A percentile compares a stretch with the other conserved stretches of the same genome.
phyloP scores from a whole-genome alignment of 306 rosid species.

The Boehmeria nivea region DNA sequence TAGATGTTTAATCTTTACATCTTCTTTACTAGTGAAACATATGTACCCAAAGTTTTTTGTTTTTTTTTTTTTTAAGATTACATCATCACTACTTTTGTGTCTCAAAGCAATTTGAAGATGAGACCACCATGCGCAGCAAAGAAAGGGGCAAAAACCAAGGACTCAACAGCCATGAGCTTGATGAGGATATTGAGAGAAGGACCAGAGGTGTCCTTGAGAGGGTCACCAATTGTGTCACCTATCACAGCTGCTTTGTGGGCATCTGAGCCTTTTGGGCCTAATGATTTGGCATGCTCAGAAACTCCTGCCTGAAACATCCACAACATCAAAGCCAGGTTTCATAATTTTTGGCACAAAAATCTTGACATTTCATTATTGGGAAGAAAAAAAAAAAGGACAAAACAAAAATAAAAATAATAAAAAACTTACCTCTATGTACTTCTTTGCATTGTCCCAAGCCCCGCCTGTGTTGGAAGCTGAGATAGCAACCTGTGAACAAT shows the following conservation, averaged over 20 bases:
- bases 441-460: too few relatives aligned
- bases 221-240: conserved; percentile 54
- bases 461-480: too few relatives aligned
- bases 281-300: conserved; percentile 52
- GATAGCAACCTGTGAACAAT: too few relatives aligned
- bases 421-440: too few relatives aligned
- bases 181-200: conserved; percentile 67
- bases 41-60: too few relatives aligned
- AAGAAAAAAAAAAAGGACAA: conserved; percentile 3
- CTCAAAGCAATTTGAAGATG: conserved; percentile 43
- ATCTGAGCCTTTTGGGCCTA: conserved; percentile 65
- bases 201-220: conserved; percentile 60
- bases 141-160: conserved; percentile 66
- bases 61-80: too few relatives aligned
- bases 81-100: too few relatives aligned
- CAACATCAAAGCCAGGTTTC: background rate
- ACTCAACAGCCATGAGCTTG: conserved; percentile 60
- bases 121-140: conserved; percentile 64
- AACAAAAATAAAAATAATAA: too few relatives aligned
- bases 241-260: conserved; percentile 62
- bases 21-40: background rate
- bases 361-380: background rate
- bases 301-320: conserved; percentile 46
- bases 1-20: background rate
- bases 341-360: background rate